These are phyloP conservation scores for Aspergillus brunneoviolaceus DNA, from an alignment of 2,329 filamentous ascomycete genomes.

Conservation along the genomic window DNA sequence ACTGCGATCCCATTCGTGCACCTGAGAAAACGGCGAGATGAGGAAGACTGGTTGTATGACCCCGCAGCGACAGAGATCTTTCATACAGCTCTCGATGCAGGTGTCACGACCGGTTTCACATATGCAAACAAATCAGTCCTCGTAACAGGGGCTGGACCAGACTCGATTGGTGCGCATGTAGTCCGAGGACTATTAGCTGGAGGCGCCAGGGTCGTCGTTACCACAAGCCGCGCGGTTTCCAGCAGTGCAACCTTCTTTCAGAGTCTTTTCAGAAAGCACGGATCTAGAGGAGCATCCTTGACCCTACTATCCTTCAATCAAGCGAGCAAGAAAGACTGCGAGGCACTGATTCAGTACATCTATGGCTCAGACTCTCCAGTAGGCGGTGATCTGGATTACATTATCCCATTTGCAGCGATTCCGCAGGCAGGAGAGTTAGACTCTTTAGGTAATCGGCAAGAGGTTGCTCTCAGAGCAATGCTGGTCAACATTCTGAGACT, in stretches of 20 bases:
- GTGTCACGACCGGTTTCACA: conserved; percentile 18
- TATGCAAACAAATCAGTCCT: conserved; percentile 35
- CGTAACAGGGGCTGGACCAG: conserved; percentile 39
- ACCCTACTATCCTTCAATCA: conserved; percentile 44
- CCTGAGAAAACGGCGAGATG: conserved; percentile 17
- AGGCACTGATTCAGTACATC: conserved; percentile 40
- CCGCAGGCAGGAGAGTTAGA: conserved; percentile 40
- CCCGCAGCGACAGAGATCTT: conserved; percentile 16
- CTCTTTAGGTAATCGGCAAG: conserved; percentile 25
- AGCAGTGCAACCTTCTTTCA: conserved; percentile 35
- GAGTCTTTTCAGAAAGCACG: conserved; percentile 33
- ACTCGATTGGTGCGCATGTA: conserved; percentile 39
- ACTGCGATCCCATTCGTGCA: conserved; percentile 17
- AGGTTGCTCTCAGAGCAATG: conserved; percentile 24
- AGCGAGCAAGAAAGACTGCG: conserved; percentile 41
- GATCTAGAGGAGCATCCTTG: conserved; percentile 36
- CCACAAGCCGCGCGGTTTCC: conserved; percentile 36
- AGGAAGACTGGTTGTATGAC: conserved; percentile 21
- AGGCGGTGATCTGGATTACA: conserved; percentile 39
- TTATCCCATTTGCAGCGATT: conserved; percentile 47
- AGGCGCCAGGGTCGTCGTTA: conserved; percentile 43
- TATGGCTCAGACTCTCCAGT: conserved; percentile 27
- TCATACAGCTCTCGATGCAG: conserved; percentile 13
- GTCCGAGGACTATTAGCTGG: conserved; percentile 32
- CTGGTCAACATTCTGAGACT: conserved; percentile 42